These are phyloP conservation scores for Trichoderma sp. DNA, from an alignment of 2,329 filamentous ascomycete species.

Conservation along the genomic window DNA sequence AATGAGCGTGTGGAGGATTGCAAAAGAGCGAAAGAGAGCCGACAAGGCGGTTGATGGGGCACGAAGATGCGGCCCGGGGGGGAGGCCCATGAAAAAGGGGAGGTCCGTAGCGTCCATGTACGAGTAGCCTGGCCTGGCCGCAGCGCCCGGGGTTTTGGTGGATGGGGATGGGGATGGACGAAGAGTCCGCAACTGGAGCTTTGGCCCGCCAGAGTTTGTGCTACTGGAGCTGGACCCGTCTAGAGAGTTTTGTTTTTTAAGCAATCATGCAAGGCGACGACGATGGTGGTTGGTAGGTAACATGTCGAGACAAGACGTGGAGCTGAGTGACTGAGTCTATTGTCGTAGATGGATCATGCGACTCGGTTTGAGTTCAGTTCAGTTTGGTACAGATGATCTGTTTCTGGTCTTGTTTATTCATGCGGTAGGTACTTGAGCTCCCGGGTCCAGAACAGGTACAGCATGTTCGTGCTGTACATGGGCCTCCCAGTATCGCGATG, in stretches of 20 bases:
- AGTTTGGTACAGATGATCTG: neutral
- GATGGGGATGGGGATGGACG: neutral
- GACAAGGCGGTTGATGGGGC: constrained; percentile 3
- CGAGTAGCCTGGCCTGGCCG: constrained; percentile 1
- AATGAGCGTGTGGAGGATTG: constrained; percentile 15
- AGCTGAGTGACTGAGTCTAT: neutral
- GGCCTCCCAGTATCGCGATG: neutral
- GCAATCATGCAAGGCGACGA: constrained; percentile 4
- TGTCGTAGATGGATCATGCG: neutral
- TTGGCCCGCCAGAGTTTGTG: neutral
- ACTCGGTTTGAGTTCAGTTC: neutral
- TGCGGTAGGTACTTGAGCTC: too few species aligned
- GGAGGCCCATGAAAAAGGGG: constrained; percentile 18
- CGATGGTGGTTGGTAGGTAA: neutral
- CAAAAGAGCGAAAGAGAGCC: constrained; percentile 8
- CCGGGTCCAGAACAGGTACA: neutral
- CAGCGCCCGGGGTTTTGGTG: neutral
- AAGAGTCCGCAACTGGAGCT: neutral
- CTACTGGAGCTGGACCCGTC: neutral
- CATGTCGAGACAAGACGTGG: neutral
- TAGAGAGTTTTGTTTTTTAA: neutral
- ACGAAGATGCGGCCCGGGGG: constrained; percentile 17
- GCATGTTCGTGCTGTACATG: neutral
- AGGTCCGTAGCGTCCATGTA: neutral
- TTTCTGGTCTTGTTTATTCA: neutral